Evolutionary conservation across 306 rosid genomes (phyloP).

Genomic region (Prunus mira): DNA sequence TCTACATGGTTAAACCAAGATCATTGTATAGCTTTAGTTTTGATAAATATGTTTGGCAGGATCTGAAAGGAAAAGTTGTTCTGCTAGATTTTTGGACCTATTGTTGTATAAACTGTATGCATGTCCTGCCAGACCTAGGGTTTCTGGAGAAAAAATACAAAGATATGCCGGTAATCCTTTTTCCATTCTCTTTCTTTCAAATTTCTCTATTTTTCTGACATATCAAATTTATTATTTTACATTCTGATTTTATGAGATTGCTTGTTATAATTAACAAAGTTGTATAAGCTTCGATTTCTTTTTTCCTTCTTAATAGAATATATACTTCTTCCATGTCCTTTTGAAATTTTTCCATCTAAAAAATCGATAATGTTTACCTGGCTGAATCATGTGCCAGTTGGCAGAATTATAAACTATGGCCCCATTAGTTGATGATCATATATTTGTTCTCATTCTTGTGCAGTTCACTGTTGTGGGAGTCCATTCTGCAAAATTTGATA

Average conservation of each 20-base stretch:
- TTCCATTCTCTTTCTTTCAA: constrained; percentile 23
- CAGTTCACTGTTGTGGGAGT: constrained; percentile 94
- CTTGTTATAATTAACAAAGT: constrained; percentile 8
- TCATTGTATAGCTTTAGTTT: constrained; percentile 2
- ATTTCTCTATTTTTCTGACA: constrained; percentile 17
- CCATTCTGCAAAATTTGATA: constrained; percentile 96
- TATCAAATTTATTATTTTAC: constrained; percentile 19
- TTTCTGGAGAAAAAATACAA: constrained; percentile 83
- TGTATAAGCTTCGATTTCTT: not conserved
- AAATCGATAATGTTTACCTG: not conserved
- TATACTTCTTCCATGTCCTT: not conserved
- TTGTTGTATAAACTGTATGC: constrained; percentile 96
- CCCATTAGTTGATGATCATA: not conserved
- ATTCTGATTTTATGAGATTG: constrained; percentile 15
- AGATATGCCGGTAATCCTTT: constrained; percentile 74
- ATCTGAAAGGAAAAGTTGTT: constrained; percentile 90
- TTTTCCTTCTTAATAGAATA: not conserved
- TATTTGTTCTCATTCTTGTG: constrained; percentile 17
- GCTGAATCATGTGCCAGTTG: constrained; percentile 4
- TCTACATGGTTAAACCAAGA: constrained; percentile 22
- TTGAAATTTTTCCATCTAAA: not conserved
- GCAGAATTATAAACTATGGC: not conserved
- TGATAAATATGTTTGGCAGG: constrained; percentile 54
- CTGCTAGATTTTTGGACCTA: constrained; percentile 94
- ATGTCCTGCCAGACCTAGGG: constrained; percentile 91